Conservation (phyloP, 2,329 filamentous ascomycete species). For the Alternaria incomplexa region DNA sequence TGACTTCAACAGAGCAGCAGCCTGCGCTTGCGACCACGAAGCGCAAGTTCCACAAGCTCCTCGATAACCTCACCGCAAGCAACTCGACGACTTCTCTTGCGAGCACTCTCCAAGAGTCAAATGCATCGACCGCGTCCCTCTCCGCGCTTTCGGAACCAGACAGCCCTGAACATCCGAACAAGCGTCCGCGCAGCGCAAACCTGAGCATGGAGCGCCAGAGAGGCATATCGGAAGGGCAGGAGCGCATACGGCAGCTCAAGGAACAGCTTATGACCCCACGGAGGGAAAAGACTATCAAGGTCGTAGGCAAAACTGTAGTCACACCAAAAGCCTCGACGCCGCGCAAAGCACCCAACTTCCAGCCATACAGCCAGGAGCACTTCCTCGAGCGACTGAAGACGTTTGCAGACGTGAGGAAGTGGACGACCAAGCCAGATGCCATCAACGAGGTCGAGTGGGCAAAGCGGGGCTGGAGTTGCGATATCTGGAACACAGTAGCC, state of each 20-base stretch:
- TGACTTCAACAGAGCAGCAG: slow-evolving; percentile 25
- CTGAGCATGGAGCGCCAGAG: slow-evolving; percentile 34
- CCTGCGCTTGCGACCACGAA: slow-evolving; percentile 76
- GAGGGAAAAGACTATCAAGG: slow-evolving; percentile 38
- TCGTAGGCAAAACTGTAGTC: slow-evolving; percentile 34
- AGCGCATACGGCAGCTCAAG: slow-evolving; percentile 39
- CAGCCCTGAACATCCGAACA: slow-evolving; percentile 40
- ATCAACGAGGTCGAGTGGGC: slow-evolving; percentile 95
- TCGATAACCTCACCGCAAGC: slow-evolving; percentile 59
- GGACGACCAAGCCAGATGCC: slow-evolving; percentile 87
- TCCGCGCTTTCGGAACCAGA: slow-evolving; percentile 28
- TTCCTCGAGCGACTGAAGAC: slow-evolving; percentile 83
- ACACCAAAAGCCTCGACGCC: slow-evolving; percentile 32
- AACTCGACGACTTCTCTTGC: slow-evolving; percentile 54
- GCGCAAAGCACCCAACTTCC: slow-evolving; percentile 70
- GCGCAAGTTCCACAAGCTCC: slow-evolving; percentile 77
- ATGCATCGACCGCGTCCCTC: slow-evolving; percentile 40
- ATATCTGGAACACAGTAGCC: slow-evolving; percentile 73
- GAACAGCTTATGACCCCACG: slow-evolving; percentile 40
- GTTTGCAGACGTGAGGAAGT: slow-evolving; percentile 88
- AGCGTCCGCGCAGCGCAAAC: slow-evolving; percentile 44
- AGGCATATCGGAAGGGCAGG: slow-evolving; percentile 36
- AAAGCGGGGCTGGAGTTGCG: slow-evolving; percentile 88
- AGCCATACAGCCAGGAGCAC: slow-evolving; percentile 81
- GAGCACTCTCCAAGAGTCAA: slow-evolving; percentile 46